Evolutionary conservation across 352 stramenopile genomes (phyloP), one percentile per base, ranked within the genome.

Genomic region (Globisporangium nodosum): DNA sequence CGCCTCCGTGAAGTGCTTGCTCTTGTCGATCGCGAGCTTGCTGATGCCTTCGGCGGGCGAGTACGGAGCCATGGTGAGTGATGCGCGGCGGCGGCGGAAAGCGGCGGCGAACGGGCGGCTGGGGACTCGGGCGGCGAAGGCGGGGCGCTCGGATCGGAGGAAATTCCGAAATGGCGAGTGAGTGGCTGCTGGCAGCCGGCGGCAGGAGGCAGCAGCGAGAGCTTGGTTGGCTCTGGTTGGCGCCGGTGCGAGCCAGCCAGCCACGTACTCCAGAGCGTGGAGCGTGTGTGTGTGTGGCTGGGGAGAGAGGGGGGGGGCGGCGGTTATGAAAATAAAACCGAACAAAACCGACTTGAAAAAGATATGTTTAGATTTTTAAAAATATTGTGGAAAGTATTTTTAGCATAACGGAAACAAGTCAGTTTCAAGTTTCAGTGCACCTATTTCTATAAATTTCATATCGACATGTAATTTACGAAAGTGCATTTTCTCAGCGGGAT

Each of bases 1-100:
- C 46, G 85, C 85, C 52, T 91, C 79, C 31, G 81, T 91, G 66
- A 95, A 95, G 76, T 93, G 85, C 76, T 95, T 93, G 79, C 81
- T 95, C 77, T 92, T 87, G 78, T 92, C 85, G 59, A 92, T 90
- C 21, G 77, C 82, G 60, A 94, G 77, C 71, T 91, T 85, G 77
- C 70, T 90, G 63, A 90, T 87, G 69, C 76, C 81, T 70, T 88
- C 83, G 61, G 75, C 81, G 43, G 83, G 83, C 63, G 81, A 82
- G 76, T 89, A 91, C 59, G 84, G 84, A 73, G 84, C 84, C 84
- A 93, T 92, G 56, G 60, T 85, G 71, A 48, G 60, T 85, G 31
- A n/a, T 31, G 49, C 56, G 15, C 62, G 65, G 54, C 60, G 48
- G 37, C 11, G 37, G 49, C 43, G 48, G 68, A 70, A 50, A 66